These are phyloP conservation scores for Fusarium veterinarium DNA, from an alignment of 2,329 filamentous ascomycete species.

Conservation along the genomic window DNA sequence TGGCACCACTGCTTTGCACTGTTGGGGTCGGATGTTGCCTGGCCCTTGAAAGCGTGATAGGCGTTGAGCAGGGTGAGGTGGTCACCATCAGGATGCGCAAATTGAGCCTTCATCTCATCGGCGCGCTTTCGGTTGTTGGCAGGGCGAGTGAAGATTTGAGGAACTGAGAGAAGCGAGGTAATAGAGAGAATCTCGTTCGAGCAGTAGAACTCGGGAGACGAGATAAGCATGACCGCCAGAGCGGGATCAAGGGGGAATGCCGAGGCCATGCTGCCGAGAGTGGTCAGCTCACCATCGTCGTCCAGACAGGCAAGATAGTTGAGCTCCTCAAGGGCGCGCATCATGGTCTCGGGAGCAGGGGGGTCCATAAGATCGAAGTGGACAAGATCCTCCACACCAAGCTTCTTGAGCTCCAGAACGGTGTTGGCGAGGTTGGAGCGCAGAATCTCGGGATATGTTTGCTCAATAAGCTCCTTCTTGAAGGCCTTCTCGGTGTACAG, in stretches of 20 bases:
- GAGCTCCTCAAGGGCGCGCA: conserved; percentile 96
- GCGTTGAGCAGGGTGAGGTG: conserved; percentile 97
- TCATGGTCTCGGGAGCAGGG: conserved; percentile 96
- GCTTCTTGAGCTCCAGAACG: conserved; percentile 95
- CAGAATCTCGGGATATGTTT: conserved; percentile 95
- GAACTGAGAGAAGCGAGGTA: conserved; percentile 92
- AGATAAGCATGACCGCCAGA: conserved; percentile 97
- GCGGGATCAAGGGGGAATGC: conserved; percentile 96
- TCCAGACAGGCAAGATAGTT: conserved; percentile 98
- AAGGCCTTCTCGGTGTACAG: conserved; percentile 95
- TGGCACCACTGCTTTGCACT: conserved; percentile 94
- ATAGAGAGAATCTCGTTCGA: conserved; percentile 98
- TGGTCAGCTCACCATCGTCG: conserved; percentile 93
- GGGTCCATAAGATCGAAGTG: conserved; percentile 99
- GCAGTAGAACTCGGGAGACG: conserved; percentile 97
- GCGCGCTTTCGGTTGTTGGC: conserved; percentile 87
- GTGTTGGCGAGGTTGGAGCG: conserved; percentile 95
- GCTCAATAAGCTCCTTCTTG: conserved; percentile 97
- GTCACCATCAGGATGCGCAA: conserved; percentile 92
- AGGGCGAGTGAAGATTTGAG: conserved; percentile 92
- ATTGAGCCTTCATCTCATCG: conserved; percentile 96
- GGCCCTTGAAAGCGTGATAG: conserved; percentile 95
- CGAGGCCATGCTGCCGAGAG: conserved; percentile 86
- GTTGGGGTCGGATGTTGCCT: conserved; percentile 65
- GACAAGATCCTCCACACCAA: conserved; percentile 93